phyloP scores from a whole-genome alignment of 2,329 filamentous ascomycete genomes.

The Cordyceps farinosa region DNA sequence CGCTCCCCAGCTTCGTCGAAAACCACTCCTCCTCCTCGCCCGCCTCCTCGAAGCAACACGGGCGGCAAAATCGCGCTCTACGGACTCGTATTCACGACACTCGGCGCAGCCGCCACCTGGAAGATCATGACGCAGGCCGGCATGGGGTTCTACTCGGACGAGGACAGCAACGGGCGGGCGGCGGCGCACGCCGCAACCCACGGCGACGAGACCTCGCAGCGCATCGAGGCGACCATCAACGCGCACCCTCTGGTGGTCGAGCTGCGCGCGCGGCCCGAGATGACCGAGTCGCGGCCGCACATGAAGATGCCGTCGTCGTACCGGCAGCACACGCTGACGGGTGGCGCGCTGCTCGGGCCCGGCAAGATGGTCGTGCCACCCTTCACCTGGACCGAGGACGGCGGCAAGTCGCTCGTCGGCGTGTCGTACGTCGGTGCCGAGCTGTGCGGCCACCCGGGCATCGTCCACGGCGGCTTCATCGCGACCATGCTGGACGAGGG shows the following conservation, averaged over 20 bases:
- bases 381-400: conserved; percentile 68
- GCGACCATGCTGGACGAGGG: conserved; percentile 94
- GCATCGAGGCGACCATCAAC: conserved; percentile 71
- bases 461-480: conserved; percentile 85
- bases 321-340: conserved; percentile 74
- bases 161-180: conserved; percentile 62
- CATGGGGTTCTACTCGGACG: conserved; percentile 51
- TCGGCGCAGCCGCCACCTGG: conserved; percentile 36
- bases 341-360: conserved; percentile 70
- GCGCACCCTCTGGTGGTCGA: conserved; percentile 69
- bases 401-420: conserved; percentile 65
- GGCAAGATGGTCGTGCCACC: conserved; percentile 79
- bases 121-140: conserved; percentile 33
- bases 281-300: conserved; percentile 77
- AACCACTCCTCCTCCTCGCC: conserved; percentile 3
- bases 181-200: conserved; percentile 48
- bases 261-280: conserved; percentile 63
- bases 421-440: conserved; percentile 75
- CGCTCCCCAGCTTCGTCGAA: conserved; percentile 4
- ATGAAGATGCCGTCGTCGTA: conserved; percentile 74
- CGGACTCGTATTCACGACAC: conserved; percentile 29
- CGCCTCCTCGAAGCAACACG: conserved; percentile 18
- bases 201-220: conserved; percentile 47
- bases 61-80: conserved; percentile 27
- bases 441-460: conserved; percentile 84